Conservation (phyloP, 2,329 filamentous ascomycete genomes). For the Metarhizium brunneum region DNA sequence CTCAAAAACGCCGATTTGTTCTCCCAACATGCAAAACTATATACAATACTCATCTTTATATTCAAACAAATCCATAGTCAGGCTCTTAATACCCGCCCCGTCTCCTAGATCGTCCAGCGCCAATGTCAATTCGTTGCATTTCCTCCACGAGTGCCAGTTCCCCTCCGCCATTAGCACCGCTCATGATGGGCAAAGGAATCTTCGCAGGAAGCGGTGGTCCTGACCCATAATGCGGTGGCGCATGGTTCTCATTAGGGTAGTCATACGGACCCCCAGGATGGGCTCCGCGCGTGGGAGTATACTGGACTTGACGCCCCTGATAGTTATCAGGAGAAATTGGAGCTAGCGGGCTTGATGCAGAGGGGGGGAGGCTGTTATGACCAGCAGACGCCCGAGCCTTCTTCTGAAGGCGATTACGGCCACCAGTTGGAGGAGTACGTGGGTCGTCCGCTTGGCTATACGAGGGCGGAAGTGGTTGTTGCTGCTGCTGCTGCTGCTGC, state of each 20-base stretch:
- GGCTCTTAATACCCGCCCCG: constrained; percentile 32
- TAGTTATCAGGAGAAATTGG: constrained; percentile 43
- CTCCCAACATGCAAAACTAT: constrained; percentile 4
- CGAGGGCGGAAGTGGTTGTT: constrained; percentile 17
- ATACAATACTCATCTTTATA: constrained; percentile 5
- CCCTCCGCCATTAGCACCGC: constrained; percentile 29
- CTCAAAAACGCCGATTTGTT: constrained; percentile 9
- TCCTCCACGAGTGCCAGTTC: constrained; percentile 59
- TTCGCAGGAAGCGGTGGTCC: constrained; percentile 62
- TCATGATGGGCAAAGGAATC: constrained; percentile 47
- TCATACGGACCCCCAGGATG: constrained; percentile 43
- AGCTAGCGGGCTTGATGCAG: constrained; percentile 39
- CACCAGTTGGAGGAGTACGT: constrained; percentile 26
- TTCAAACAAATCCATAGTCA: not conserved
- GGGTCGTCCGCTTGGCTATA: constrained; percentile 22
- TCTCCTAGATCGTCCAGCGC: constrained; percentile 47
- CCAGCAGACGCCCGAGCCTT: constrained; percentile 39
- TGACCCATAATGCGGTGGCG: constrained; percentile 26
- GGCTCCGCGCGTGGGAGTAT: constrained; percentile 24
- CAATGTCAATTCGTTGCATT: constrained; percentile 59
- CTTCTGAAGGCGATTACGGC: constrained; percentile 57
- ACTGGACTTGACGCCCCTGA: constrained; percentile 31
- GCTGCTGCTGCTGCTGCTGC: constrained; percentile 8
- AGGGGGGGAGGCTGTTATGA: constrained; percentile 23
- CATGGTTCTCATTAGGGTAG: constrained; percentile 43